A percentile compares a stretch with the other conserved stretches of the same genome.
Evolutionary conservation across 495 filamentous ascomycete genomes (phyloP).

Genomic region (Penicillium dipodomyicola): DNA sequence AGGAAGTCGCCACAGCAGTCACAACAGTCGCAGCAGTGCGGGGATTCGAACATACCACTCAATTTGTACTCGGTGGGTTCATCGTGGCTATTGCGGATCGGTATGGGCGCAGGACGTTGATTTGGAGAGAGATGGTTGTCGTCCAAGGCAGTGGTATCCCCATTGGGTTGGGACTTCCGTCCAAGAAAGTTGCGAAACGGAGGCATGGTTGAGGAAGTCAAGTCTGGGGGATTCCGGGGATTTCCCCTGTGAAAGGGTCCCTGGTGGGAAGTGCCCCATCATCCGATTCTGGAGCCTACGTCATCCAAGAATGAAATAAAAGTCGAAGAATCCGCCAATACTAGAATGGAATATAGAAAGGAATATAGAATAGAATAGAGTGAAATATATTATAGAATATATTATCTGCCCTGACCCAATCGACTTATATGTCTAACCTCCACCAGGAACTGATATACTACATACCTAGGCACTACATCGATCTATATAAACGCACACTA

Average conservation of each 20-base stretch:
- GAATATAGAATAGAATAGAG: not conserved
- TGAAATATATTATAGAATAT: too few relatives aligned
- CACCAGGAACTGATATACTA: not conserved
- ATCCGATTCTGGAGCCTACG: not conserved
- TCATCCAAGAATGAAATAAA: not conserved
- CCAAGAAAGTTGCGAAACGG: conserved; percentile 73
- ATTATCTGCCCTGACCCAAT: not conserved
- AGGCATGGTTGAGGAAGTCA: conserved; percentile 46
- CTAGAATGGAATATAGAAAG: too few relatives aligned
- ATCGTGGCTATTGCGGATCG: conserved; percentile 56
- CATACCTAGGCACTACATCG: too few relatives aligned
- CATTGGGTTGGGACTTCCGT: conserved; percentile 53
- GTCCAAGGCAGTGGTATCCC: conserved; percentile 39
- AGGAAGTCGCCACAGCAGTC: not conserved
- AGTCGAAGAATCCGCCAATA: too few relatives aligned
- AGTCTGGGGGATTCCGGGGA: not conserved
- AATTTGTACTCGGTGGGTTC: conserved; percentile 75
- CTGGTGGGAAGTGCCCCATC: not conserved
- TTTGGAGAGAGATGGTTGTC: conserved; percentile 54
- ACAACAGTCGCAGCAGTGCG: not conserved
- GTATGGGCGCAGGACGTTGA: conserved; percentile 48
- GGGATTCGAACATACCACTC: conserved; percentile 59
- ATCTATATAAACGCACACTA: not conserved
- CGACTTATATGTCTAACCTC: not conserved
- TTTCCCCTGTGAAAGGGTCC: not conserved